phyloP scores from a whole-genome alignment of 768 basidiomycete genomes.

The Porphyrellus cyaneotinctus region DNA sequence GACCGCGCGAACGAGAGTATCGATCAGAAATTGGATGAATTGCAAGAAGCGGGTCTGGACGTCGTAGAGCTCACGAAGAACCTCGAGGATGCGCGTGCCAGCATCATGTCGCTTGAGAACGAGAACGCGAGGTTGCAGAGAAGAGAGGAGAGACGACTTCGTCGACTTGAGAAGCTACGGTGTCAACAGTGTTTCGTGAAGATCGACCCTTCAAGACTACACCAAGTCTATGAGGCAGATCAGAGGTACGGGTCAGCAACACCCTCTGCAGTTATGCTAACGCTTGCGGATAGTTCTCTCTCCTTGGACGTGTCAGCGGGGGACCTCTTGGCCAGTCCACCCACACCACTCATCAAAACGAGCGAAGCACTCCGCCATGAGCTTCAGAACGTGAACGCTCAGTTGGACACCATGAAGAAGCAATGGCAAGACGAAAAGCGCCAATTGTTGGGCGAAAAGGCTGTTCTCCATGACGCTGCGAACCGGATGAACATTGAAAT shows the following conservation, averaged over 20 bases:
- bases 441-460: slow-evolving; percentile 64
- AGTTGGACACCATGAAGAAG: slow-evolving; percentile 60
- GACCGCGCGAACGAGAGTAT: slow-evolving; percentile 79
- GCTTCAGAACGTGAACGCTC: slow-evolving; percentile 55
- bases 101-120: slow-evolving; percentile 56
- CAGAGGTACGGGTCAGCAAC: slow-evolving; percentile 49
- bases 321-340: slow-evolving; percentile 51
- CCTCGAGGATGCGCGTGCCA: slow-evolving; percentile 65
- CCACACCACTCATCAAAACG: slow-evolving; percentile 64
- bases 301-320: slow-evolving; percentile 45
- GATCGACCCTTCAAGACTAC: slow-evolving; percentile 47
- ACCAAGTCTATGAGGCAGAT: slow-evolving; percentile 43
- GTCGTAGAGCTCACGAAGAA: slow-evolving; percentile 67
- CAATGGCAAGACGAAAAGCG: slow-evolving; percentile 69
- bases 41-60: slow-evolving; percentile 76
- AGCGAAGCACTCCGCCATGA: slow-evolving; percentile 61
- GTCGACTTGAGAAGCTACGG: slow-evolving; percentile 55
- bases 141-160: slow-evolving; percentile 65
- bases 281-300: slow-evolving; percentile 37
- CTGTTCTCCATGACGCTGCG: slow-evolving; percentile 65
- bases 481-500: slow-evolving; percentile 62
- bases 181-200: slow-evolving; percentile 69
- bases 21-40: slow-evolving; percentile 82
- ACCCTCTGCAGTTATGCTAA: slow-evolving; percentile 1
- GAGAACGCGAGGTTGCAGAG: slow-evolving; percentile 62